A percentile compares a stretch with the other conserved stretches of the same genome.
Conservation (phyloP, 495 filamentous ascomycete species). For the Jackrogersella multiformis region DNA sequence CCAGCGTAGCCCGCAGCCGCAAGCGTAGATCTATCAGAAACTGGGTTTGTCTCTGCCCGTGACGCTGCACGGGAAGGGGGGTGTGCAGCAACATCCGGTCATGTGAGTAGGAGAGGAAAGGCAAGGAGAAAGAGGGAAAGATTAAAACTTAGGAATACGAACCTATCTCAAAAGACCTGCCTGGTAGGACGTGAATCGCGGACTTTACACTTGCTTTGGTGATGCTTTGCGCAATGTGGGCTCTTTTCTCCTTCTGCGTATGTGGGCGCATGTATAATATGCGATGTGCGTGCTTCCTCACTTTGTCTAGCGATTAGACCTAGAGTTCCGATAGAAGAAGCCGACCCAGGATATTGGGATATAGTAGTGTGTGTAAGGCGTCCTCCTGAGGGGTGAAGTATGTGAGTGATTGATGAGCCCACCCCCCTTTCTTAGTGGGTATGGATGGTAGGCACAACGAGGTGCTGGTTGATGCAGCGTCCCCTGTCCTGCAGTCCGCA, state of each 20-base stretch:
- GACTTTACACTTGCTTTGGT: slow-evolving; percentile 17
- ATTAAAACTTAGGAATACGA: slow-evolving; percentile 50
- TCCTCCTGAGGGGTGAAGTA: slow-evolving; percentile 31
- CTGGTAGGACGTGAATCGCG: slow-evolving; percentile 18
- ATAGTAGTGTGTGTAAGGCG: slow-evolving; percentile 31
- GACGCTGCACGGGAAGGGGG: slow-evolving; percentile 37
- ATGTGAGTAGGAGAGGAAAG: slow-evolving; percentile 46
- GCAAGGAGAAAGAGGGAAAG: slow-evolving; percentile 30
- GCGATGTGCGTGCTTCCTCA: slow-evolving; percentile 28
- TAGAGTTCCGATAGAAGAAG: slow-evolving; percentile 21
- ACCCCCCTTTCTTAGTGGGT: slow-evolving; percentile 41
- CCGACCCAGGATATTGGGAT: slow-evolving; percentile 33
- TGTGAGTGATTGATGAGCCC: slow-evolving; percentile 38
- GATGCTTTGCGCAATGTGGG: slow-evolving; percentile 6
- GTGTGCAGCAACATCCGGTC: slow-evolving; percentile 46
- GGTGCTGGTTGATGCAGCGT: slow-evolving; percentile 35
- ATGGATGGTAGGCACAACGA: slow-evolving; percentile 28
- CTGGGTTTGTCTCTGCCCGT: slow-evolving; percentile 42
- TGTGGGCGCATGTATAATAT: slow-evolving; percentile 17
- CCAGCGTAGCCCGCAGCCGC: slow-evolving; percentile 27
- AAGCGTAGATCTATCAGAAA: slow-evolving; percentile 46
- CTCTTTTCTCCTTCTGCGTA: slow-evolving; percentile 23
- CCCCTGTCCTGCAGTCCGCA: slow-evolving; percentile 31
- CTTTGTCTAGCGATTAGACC: slow-evolving; percentile 20
- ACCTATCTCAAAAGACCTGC: slow-evolving; percentile 48